These are phyloP conservation scores for Boletus pseudopeckii DNA, from an alignment of 768 basidiomycete species.

Conservation along the genomic window DNA sequence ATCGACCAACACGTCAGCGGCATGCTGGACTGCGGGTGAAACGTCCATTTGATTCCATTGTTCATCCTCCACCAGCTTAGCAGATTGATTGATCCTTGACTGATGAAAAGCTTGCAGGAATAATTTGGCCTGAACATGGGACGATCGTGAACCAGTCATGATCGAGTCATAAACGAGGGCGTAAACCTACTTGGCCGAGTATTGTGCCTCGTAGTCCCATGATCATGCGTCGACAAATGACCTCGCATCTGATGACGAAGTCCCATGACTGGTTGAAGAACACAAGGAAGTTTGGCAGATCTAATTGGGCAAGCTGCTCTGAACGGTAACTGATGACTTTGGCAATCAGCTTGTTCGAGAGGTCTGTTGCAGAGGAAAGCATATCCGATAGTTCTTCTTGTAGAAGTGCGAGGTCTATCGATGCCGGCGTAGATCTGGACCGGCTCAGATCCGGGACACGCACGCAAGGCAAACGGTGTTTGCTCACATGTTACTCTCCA, in stretches of 20 bases:
- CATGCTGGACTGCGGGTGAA: slow-evolving; percentile 57
- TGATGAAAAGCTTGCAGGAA: slow-evolving; percentile 90
- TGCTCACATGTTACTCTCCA: slow-evolving; percentile 47
- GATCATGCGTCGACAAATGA: slow-evolving; percentile 85
- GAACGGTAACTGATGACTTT: slow-evolving; percentile 73
- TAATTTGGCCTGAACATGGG: slow-evolving; percentile 61
- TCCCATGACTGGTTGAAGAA: slow-evolving; percentile 86
- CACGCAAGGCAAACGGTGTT: background rate
- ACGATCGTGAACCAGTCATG: background rate
- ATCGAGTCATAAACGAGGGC: background rate
- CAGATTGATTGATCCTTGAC: slow-evolving; percentile 68
- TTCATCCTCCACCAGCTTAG: slow-evolving; percentile 93
- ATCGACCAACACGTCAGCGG: slow-evolving; percentile 71
- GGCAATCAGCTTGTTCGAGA: slow-evolving; percentile 79
- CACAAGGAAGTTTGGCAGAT: slow-evolving; percentile 69
- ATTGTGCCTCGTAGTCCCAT: slow-evolving; percentile 86
- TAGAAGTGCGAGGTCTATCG: slow-evolving; percentile 42
- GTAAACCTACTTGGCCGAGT: slow-evolving; percentile 64
- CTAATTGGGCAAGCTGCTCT: slow-evolving; percentile 74
- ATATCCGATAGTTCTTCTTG: slow-evolving; percentile 74
- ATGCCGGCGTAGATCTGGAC: slow-evolving; percentile 37
- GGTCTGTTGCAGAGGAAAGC: slow-evolving; percentile 75
- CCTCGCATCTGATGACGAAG: slow-evolving; percentile 87
- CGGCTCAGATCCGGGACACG: slow-evolving; percentile 1
- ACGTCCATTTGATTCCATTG: slow-evolving; percentile 85